These are phyloP conservation scores for Tylopilus sp. DNA, from an alignment of 768 basidiomycete genomes.

Conservation along the genomic window DNA sequence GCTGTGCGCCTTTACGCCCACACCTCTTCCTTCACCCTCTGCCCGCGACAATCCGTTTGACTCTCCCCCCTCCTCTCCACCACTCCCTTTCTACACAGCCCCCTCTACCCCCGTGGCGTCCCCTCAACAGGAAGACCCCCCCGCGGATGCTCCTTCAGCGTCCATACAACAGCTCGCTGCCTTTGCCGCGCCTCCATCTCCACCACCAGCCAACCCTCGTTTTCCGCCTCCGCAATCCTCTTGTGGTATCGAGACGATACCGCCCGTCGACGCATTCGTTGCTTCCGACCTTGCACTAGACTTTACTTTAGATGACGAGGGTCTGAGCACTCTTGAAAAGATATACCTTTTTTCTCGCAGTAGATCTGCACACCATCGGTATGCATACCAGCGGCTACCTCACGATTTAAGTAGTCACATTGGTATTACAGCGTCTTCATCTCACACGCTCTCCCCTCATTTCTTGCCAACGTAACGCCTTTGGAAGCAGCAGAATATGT, in stretches of 20 bases:
- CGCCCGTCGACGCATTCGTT: constrained; percentile 24
- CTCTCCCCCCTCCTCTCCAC: constrained; percentile 37
- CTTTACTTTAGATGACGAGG: constrained; percentile 68
- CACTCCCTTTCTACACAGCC: constrained; percentile 45
- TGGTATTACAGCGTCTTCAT: constrained; percentile 66
- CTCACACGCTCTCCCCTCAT: constrained; percentile 74
- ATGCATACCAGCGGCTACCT: constrained; percentile 7
- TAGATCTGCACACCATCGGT: constrained; percentile 60
- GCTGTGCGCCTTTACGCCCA: constrained; percentile 25
- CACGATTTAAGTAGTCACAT: constrained; percentile 17
- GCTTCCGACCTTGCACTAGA: constrained; percentile 34
- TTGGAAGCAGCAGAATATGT: constrained; percentile 92
- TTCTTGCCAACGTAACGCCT: constrained; percentile 73
- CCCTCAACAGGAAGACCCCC: constrained; percentile 38
- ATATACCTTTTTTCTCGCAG: constrained; percentile 89
- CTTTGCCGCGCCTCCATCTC: constrained; percentile 21
- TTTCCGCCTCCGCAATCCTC: constrained; percentile 24
- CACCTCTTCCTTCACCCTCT: constrained; percentile 33
- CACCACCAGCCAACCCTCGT: constrained; percentile 22
- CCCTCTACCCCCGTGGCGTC: constrained; percentile 44
- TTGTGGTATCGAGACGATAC: constrained; percentile 27
- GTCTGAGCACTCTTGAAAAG: constrained; percentile 80
- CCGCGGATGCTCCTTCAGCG: constrained; percentile 19
- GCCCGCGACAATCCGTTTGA: constrained; percentile 36
- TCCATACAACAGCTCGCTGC: constrained; percentile 19